Percentiles rank a stretch among this genome's conserved stretches.
phyloP scores from a whole-genome alignment of 345 rosid genomes.

The Populus ilicifolia region DNA sequence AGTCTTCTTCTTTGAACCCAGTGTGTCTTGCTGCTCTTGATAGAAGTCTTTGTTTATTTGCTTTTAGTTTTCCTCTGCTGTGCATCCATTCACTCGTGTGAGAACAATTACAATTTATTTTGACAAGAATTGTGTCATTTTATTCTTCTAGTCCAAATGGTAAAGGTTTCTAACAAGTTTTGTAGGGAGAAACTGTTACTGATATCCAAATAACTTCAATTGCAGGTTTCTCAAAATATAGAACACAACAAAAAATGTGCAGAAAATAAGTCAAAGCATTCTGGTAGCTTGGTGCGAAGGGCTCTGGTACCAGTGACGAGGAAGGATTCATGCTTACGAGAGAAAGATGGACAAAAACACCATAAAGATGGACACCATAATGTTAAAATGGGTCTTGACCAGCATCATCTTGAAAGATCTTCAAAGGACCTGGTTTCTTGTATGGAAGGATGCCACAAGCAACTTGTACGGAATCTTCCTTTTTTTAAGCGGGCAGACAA shows the following conservation, averaged over 20 bases:
- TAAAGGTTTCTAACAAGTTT: background rate
- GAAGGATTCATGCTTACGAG: conserved; percentile 1
- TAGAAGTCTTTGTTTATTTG: background rate
- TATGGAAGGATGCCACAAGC: conserved; percentile 7
- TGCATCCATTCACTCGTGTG: background rate
- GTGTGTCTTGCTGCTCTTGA: background rate
- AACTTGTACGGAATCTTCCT: conserved; percentile 7
- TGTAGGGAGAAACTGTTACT: background rate
- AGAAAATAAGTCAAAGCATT: conserved; percentile 1
- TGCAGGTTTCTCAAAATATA: conserved; percentile 24
- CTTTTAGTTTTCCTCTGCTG: background rate
- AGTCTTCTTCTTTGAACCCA: background rate
- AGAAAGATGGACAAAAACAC: background rate
- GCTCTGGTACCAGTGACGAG: background rate
- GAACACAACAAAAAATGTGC: conserved; percentile 1
- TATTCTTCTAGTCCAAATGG: background rate
- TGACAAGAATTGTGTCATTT: background rate
- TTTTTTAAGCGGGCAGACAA: conserved; percentile 12
- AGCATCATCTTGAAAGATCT: conserved; percentile 6
- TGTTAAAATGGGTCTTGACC: conserved; percentile 8
- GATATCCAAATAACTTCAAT: background rate
- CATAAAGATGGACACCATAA: background rate
- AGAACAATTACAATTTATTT: background rate
- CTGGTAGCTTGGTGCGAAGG: conserved; percentile 1
- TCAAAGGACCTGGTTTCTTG: conserved; percentile 3